phyloP scores from a whole-genome alignment of 345 rosid genomes.

The Populus nigra region DNA sequence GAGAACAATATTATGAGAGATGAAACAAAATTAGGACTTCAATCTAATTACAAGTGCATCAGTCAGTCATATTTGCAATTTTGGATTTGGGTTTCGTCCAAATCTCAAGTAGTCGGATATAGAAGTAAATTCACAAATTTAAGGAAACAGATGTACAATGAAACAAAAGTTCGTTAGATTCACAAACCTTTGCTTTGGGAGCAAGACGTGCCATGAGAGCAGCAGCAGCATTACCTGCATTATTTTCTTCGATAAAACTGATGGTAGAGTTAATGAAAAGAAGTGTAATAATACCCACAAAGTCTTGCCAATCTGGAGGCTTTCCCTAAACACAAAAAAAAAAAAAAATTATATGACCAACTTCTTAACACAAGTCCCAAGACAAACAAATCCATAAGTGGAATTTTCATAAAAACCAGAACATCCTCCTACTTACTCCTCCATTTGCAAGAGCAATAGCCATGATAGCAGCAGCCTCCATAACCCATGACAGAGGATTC shows the following conservation, averaged over 20 bases:
- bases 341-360: not conserved
- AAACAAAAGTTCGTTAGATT: not conserved
- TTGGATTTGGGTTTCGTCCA: not conserved
- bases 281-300: conserved; percentile 86
- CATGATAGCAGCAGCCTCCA: conserved; percentile 99
- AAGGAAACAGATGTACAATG: not conserved
- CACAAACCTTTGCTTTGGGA: conserved; percentile 83
- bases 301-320: conserved; percentile 99
- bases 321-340: conserved; percentile 49
- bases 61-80: not conserved
- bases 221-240: conserved; percentile 97
- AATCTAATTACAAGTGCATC: not conserved
- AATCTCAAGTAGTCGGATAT: not conserved
- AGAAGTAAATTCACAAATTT: not conserved
- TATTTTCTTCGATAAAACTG: conserved; percentile 94
- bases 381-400: not conserved
- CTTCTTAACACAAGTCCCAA: not conserved
- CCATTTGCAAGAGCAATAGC: conserved; percentile 99
- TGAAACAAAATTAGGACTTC: not conserved
- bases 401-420: not conserved
- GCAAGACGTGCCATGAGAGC: conserved; percentile 99
- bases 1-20: conserved; percentile 13
- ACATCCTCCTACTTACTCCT: conserved; percentile 61
- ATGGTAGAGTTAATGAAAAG: conserved; percentile 93
- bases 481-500: conserved; percentile 99